Evolutionary conservation across 2,329 filamentous ascomycete species (phyloP).

Genomic region (Scytalidium lignicola): DNA sequence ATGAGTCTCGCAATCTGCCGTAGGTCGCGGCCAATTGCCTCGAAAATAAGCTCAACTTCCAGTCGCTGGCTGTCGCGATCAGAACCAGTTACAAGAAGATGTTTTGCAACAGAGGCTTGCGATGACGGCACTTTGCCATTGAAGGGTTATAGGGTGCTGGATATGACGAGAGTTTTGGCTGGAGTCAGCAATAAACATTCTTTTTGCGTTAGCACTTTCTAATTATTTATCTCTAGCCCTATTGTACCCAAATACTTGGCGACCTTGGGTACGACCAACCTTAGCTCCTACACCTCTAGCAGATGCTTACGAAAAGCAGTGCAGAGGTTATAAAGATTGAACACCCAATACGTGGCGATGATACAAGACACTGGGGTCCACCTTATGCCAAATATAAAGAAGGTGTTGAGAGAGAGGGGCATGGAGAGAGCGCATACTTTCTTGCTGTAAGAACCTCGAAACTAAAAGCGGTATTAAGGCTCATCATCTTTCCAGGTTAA

Average conservation of each 20-base stretch:
- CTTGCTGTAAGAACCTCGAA: constrained; percentile 57
- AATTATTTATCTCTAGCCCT: constrained; percentile 56
- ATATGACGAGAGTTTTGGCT: constrained; percentile 94
- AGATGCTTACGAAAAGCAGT: constrained; percentile 38
- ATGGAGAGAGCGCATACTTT: constrained; percentile 94
- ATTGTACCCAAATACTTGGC: constrained; percentile 93
- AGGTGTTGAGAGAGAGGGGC: constrained; percentile 54
- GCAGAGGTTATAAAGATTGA: constrained; percentile 98
- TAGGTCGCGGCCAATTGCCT: not conserved
- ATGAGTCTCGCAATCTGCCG: not conserved
- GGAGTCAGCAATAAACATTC: constrained; percentile 59
- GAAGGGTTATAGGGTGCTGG: constrained; percentile 80
- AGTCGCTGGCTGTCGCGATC: not conserved
- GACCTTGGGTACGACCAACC: constrained; percentile 74
- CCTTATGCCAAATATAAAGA: constrained; percentile 78
- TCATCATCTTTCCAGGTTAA: constrained; percentile 60
- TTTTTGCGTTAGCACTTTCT: constrained; percentile 2
- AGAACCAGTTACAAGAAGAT: constrained; percentile 4
- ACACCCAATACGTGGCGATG: constrained; percentile 85
- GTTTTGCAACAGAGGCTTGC: constrained; percentile 14
- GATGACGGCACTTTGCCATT: constrained; percentile 57
- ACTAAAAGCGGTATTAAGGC: not conserved
- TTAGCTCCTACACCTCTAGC: constrained; percentile 1
- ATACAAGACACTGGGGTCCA: constrained; percentile 94
- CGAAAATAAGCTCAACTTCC: not conserved